A percentile compares a stretch with the other conserved stretches of the same genome.
Evolutionary conservation across 768 basidiomycete species (phyloP).

Genomic region (Favolaschia claudopus): DNA sequence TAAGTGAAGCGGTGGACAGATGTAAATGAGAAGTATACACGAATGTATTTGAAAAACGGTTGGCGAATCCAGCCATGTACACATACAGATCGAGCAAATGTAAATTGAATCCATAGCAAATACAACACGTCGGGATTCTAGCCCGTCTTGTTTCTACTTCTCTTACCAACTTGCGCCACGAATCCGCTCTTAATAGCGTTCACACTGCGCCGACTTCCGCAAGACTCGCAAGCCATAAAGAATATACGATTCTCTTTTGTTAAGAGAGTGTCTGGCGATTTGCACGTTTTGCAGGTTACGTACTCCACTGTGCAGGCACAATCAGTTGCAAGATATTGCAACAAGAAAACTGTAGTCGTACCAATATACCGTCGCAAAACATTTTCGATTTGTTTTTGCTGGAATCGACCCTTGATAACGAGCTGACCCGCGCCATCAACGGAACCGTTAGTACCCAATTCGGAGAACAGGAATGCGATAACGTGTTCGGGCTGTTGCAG

Average conservation of each 20-base stretch:
- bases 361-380: conserved; percentile 96
- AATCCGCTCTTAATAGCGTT: conserved; percentile 98
- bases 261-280: conserved; percentile 95
- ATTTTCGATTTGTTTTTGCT: conserved; percentile 98
- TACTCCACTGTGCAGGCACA: conserved; percentile 77
- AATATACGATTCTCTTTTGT: conserved; percentile 99
- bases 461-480: conserved; percentile 95
- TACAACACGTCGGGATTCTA: conserved; percentile 33
- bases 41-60: no score
- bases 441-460: conserved; percentile 97
- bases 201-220: conserved; percentile 90
- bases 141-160: conserved; percentile 83
- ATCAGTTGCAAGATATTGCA: not conserved
- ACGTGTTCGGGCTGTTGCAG: conserved; percentile 87
- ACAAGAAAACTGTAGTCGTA: conserved; percentile 48
- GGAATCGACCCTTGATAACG: conserved; percentile 98
- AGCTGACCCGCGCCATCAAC: conserved; percentile 92
- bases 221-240: conserved; percentile 95
- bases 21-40: not conserved
- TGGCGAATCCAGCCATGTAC: no score
- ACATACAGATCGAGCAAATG: no score
- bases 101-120: no score
- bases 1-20: conserved; percentile 31
- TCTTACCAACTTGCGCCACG: conserved; percentile 93
- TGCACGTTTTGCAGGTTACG: conserved; percentile 99